Evolutionary conservation across 2,329 filamentous ascomycete species (phyloP), one percentile per base, ranked within the genome.

Genomic region (Colletotrichum sp.): DNA sequence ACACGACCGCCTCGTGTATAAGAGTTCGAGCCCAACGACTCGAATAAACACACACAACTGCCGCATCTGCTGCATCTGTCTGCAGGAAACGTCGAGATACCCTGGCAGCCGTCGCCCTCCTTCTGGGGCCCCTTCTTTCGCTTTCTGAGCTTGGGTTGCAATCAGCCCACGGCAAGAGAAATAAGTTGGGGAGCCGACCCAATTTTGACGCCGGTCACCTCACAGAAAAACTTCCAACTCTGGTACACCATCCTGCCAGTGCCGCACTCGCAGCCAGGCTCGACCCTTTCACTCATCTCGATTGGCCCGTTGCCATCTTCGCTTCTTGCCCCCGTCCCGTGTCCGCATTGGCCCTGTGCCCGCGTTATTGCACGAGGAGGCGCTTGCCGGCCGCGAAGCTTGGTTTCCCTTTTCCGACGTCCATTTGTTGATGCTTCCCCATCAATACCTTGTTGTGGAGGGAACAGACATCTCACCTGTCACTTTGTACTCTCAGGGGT

Each of bases 201-300:
- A 77, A 76, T 66, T 76, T 76, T 76, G 76, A 69, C 69, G 65
- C 69, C 60, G 59, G 76, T 60, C 76, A 71, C 71, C 63, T 61
- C 70, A 63, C 67, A 60, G 52, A 55, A 72, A 75, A 48, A 32
- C 55, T 68, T 60, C 73, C 69, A 68, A 71, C 68, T 67, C 22
- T 72, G 72, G 63, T 77, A 77, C 72, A 30, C 72, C 44, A 72
- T 68, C 27, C 71, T 71, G 63, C 65, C 74, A 68, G 72, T 69
- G 73, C 75, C 64, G 39, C 73, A 66, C 61, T 69, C 68, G 59
- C 76, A 74, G 73, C 70, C 60, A 63, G 30, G 52, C 70, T 57
- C 30, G 39, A 71, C 55, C 30, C 44, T 63, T 57, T 32, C 28
- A 57, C 25, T 57, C 76, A 72, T 68, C 69, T 77, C 69, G 60